Conservation (phyloP, 2,329 filamentous ascomycete species). For the Moelleriella libera region DNA sequence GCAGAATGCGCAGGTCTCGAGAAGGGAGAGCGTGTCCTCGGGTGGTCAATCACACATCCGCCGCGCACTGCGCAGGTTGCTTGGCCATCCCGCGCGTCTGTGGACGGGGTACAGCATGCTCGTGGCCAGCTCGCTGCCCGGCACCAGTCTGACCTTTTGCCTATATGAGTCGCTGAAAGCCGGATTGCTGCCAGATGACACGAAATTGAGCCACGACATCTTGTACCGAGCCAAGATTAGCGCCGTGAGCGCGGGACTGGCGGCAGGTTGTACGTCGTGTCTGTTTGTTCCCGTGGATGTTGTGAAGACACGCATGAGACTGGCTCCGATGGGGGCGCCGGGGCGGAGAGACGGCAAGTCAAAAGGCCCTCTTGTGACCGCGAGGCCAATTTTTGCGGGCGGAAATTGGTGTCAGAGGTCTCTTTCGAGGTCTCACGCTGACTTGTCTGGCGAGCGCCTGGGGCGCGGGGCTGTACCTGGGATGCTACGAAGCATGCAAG, state of each 20-base stretch:
- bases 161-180: slow-evolving; percentile 5
- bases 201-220: background rate
- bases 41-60: background rate
- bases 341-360: background rate
- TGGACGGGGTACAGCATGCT: slow-evolving; percentile 6
- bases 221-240: slow-evolving; percentile 1
- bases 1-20: slow-evolving; percentile 9
- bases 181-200: background rate
- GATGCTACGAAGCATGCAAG: slow-evolving; percentile 4
- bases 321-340: background rate
- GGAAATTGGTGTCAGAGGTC: slow-evolving; percentile 1
- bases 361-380: background rate
- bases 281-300: slow-evolving; percentile 9
- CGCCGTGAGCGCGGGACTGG: slow-evolving; percentile 5
- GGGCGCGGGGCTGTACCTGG: slow-evolving; percentile 3
- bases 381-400: slow-evolving; percentile 1
- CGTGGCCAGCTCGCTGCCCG: slow-evolving; percentile 3
- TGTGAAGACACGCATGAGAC: slow-evolving; percentile 9
- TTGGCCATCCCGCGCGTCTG: slow-evolving; percentile 2
- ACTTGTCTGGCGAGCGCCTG: slow-evolving; percentile 2
- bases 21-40: background rate
- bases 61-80: slow-evolving; percentile 1
- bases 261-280: slow-evolving; percentile 2
- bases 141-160: slow-evolving; percentile 4
- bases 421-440: slow-evolving; percentile 3